Conservation (phyloP, 73 alveolate species). For the Tetrahymena malaccensis region DNA sequence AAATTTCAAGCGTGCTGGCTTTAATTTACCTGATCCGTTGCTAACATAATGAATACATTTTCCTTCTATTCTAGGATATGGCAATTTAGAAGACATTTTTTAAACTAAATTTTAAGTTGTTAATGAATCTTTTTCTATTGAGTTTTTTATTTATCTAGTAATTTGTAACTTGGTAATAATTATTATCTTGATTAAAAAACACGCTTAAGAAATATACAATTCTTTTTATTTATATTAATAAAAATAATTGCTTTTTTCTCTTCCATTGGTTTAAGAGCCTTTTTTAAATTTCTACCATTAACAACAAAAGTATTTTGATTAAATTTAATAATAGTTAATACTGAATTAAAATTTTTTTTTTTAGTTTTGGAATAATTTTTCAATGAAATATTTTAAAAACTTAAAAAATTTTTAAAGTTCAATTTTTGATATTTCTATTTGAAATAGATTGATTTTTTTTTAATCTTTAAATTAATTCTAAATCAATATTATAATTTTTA, state of each 20-base stretch:
- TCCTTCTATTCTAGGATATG: background rate
- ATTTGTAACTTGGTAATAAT: background rate
- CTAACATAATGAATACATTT: background rate
- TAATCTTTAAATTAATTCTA: background rate
- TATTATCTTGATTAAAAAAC: background rate
- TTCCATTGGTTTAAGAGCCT: background rate
- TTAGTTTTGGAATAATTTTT: background rate
- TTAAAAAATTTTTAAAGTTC: background rate
- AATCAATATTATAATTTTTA: background rate
- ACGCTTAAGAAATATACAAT: background rate
- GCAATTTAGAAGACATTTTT: background rate
- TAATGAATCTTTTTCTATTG: background rate
- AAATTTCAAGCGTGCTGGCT: background rate
- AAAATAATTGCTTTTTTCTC: background rate
- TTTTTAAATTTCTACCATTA: background rate
- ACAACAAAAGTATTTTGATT: background rate
- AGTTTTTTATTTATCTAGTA: background rate
- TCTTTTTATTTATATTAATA: background rate
- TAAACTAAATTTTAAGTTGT: background rate
- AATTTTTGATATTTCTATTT: background rate
- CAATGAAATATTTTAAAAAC: background rate
- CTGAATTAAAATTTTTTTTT: background rate
- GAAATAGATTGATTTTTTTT: background rate
- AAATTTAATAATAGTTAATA: background rate
- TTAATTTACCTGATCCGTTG: background rate